Evolutionary conservation across 78 protist species (phyloP).

Genomic region (Speleostelium caveatum): DNA sequence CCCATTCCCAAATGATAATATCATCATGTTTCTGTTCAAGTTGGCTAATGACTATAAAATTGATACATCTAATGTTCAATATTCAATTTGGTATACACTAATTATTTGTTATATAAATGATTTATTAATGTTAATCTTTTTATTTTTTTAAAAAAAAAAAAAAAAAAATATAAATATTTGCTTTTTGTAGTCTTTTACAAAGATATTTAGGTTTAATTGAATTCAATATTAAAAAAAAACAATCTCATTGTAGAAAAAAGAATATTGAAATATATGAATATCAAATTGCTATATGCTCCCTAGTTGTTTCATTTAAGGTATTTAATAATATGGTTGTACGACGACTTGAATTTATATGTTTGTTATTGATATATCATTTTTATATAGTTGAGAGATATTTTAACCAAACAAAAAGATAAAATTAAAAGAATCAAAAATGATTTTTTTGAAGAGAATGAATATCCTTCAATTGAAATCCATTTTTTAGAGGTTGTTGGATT

Average conservation of each 20-base stretch:
- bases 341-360: too few relatives aligned
- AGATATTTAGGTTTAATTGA: constrained; percentile 66
- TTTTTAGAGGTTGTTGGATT: constrained; percentile 39
- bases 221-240: neutral
- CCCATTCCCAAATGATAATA: constrained; percentile 37
- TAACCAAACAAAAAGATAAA: neutral
- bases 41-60: constrained; percentile 12
- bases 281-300: constrained; percentile 46
- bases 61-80: constrained; percentile 51
- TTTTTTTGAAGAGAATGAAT: constrained; percentile 2
- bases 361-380: neutral
- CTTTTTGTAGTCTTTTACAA: constrained; percentile 32
- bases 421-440: neutral
- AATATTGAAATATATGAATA: neutral
- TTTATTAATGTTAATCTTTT: too few relatives aligned
- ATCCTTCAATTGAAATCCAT: constrained; percentile 18
- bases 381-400: constrained; percentile 19
- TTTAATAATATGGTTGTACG: too few relatives aligned
- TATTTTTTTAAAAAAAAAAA: too few relatives aligned
- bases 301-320: constrained; percentile 42
- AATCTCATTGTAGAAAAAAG: too few relatives aligned
- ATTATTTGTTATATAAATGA: too few relatives aligned
- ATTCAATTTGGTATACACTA: constrained; percentile 57
- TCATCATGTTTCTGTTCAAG: constrained; percentile 4
- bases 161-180: too few relatives aligned